Evolutionary conservation across 441 rosid genomes (phyloP).

Genomic region (Adansonia gregorii): DNA sequence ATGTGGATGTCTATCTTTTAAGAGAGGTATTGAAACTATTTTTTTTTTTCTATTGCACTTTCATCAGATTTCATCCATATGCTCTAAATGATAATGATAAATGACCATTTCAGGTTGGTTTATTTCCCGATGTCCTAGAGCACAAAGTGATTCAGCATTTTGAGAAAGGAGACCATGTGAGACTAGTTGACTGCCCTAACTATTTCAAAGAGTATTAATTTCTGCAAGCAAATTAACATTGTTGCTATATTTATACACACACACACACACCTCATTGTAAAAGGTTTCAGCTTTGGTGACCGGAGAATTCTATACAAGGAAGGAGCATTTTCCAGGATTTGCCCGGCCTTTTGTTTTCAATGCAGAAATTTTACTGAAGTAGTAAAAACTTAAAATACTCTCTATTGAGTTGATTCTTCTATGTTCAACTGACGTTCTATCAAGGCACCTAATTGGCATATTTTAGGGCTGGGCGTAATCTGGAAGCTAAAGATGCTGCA

Average conservation of each 20-base stretch:
- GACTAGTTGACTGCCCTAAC: slow-evolving; percentile 30
- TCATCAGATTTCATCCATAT: slow-evolving; percentile 1
- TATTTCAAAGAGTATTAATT: slow-evolving; percentile 2
- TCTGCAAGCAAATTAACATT: slow-evolving; percentile 24
- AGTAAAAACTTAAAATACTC: slow-evolving; percentile 35
- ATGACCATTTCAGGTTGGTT: slow-evolving; percentile 64
- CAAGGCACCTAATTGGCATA: slow-evolving; percentile 22
- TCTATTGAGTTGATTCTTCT: slow-evolving; percentile 11
- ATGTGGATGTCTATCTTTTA: slow-evolving; percentile 64
- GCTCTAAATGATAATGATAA: slow-evolving; percentile 25
- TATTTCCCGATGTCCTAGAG: slow-evolving; percentile 83
- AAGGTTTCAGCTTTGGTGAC: slow-evolving; percentile 93
- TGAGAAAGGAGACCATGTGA: slow-evolving; percentile 81
- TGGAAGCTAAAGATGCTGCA: slow-evolving; percentile 90
- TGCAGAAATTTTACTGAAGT: slow-evolving; percentile 77
- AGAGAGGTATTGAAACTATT: slow-evolving; percentile 54
- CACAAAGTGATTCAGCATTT: slow-evolving; percentile 67
- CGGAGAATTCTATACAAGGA: slow-evolving; percentile 74
- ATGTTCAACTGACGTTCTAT: slow-evolving; percentile 10
- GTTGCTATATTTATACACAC: slow-evolving; percentile 17
- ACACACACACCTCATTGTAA: slow-evolving; percentile 28
- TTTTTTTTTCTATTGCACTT: slow-evolving; percentile 25
- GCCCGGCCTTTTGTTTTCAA: slow-evolving; percentile 82
- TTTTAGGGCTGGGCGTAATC: slow-evolving; percentile 64
- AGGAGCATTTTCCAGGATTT: slow-evolving; percentile 81